Evolutionary conservation across 257 asterid genomes (phyloP).

Genomic region (Gentiana macrophylla): DNA sequence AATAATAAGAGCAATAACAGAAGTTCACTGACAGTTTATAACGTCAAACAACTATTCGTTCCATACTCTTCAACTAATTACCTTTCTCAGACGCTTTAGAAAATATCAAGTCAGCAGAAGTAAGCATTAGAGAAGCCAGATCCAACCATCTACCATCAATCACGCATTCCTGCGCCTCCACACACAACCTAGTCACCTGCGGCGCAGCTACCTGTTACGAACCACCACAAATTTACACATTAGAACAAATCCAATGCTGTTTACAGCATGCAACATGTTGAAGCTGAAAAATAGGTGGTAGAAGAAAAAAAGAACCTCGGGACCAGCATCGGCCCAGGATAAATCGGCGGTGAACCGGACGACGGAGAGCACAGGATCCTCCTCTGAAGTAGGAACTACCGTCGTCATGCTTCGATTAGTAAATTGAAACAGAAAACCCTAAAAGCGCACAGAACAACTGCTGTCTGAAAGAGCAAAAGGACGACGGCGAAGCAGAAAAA

Average conservation of each 20-base stretch:
- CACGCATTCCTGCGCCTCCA: constrained; percentile 80
- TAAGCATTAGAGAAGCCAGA: constrained; percentile 71
- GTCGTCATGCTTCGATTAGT: constrained; percentile 46
- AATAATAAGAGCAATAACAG: not conserved
- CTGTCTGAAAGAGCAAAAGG: not conserved
- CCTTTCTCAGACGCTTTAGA: constrained; percentile 92
- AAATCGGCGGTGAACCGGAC: constrained; percentile 72
- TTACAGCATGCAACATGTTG: not conserved
- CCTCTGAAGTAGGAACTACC: constrained; percentile 83
- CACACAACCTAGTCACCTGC: constrained; percentile 54
- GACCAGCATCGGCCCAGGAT: constrained; percentile 94
- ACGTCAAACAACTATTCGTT: no score
- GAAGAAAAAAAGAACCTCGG: constrained; percentile 33
- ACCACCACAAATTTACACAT: not conserved
- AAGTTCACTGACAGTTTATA: not conserved
- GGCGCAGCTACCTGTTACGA: constrained; percentile 72
- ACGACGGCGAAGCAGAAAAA: not conserved
- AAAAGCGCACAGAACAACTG: not conserved
- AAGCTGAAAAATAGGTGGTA: not conserved
- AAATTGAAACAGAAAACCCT: not conserved
- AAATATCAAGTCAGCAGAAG: constrained; percentile 79
- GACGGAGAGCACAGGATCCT: constrained; percentile 75
- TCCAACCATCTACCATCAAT: constrained; percentile 65
- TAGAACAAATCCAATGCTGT: not conserved
- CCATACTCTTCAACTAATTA: constrained; percentile 8